Base-by-base conservation (phyloP, 73 alveolate species). In the Diophrys sp. region DNA sequence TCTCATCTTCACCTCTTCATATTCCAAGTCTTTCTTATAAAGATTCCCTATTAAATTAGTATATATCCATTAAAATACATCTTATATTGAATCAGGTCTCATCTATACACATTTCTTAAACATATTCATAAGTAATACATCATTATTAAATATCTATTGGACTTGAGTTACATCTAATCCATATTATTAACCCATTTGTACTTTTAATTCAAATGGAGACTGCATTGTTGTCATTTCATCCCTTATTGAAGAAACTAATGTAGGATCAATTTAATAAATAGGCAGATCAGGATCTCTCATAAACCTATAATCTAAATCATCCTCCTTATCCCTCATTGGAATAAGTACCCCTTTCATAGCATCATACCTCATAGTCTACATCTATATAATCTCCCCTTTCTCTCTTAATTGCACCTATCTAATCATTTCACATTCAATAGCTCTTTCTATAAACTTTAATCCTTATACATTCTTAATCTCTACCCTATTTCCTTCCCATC, bases 391-490 rank as follows among this genome's bases (percentile, higher is more conserved):
- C 25, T 71, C 33, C 27, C 93, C 93, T 67, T 44, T 32, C 18
- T 56, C 68, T 24, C 79, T 72, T 2, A 86, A 8, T 23, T 54
- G 73, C 14, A 55, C 81, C 33, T 86, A 87, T 56, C 93, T 73
- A 29, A 67, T 14, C 0, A 86, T 55, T 54, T 86, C 93, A 31
- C 67, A 26, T 33, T 80, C 86, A 31, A 80, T 86, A 26, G 87
- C 89, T 55, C 74, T 86, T 70, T 86, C 93, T 0, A 86, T 83
- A 69, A 86, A 86, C 57, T 54, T 79, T 0, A 81, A 79, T 23
- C 93, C 93, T 29, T 56, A 76, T n/a, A 86, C 87, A 79, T 86
- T 86, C 55, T 86, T 86, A 25, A 86, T 70, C 62, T 86, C 93
- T 27, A 86, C 93, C 74, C 93, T 86, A 30, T 79, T 67, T 1